Evolutionary conservation across 768 basidiomycete genomes (phyloP).

Genomic region (Dacryopinax spathularia): DNA sequence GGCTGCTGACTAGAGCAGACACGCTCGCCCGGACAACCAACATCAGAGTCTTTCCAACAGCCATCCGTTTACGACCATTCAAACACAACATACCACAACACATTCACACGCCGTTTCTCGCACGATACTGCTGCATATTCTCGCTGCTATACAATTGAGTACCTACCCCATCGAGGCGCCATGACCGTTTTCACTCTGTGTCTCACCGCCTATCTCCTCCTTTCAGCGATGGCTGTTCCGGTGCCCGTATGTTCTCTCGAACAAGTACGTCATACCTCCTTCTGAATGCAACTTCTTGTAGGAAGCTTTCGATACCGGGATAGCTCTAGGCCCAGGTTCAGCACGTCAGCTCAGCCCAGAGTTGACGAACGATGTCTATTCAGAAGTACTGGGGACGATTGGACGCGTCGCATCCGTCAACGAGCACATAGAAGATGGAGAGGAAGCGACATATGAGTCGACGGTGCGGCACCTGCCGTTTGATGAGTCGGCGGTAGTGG

Average conservation of each 20-base stretch:
- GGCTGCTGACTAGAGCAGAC: no score
- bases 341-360: neutral
- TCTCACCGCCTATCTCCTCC: neutral
- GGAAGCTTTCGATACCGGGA: neutral
- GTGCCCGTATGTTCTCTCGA: neutral
- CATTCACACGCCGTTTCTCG: no score
- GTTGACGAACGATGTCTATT: neutral
- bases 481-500: neutral
- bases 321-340: neutral
- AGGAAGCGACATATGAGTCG: neutral
- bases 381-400: neutral
- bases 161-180: no score
- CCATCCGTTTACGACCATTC: no score
- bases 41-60: no score
- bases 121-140: no score
- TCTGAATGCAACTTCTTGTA: neutral
- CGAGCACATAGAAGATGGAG: neutral
- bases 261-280: neutral
- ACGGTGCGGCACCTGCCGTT: neutral
- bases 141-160: no score
- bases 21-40: no score
- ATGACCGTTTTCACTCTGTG: no score
- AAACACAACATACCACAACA: no score
- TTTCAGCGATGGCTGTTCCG: neutral
- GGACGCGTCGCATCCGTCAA: neutral